Evolutionary conservation across 257 asterid species (phyloP).

Genomic region (Rehmannia glutinosa): DNA sequence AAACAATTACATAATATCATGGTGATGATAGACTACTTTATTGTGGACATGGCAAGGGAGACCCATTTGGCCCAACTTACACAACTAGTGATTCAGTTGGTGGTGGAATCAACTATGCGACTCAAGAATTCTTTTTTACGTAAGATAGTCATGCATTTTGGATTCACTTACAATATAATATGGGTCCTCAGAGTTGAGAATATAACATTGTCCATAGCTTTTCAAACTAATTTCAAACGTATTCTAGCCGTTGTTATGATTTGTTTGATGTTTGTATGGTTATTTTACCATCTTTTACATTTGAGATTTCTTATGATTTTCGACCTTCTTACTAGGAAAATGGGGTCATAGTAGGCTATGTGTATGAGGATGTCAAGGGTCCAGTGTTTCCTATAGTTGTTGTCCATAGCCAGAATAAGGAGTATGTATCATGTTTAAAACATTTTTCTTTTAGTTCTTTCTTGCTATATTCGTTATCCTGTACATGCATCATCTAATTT

Average conservation of each 20-base stretch:
- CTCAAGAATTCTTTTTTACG: slow-evolving; percentile 93
- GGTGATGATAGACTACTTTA: slow-evolving; percentile 91
- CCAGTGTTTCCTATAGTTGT: slow-evolving; percentile 85
- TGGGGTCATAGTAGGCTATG: slow-evolving; percentile 73
- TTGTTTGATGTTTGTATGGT: neutral
- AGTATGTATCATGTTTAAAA: slow-evolving; percentile 47
- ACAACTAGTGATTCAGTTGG: slow-evolving; percentile 90
- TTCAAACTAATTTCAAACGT: neutral
- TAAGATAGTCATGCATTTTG: slow-evolving; percentile 32
- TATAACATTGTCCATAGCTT: neutral
- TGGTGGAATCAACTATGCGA: slow-evolving; percentile 84
- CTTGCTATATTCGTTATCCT: slow-evolving; percentile 16
- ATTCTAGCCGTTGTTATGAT: neutral
- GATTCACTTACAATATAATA: neutral
- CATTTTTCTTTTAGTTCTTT: no score
- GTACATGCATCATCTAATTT: slow-evolving; percentile 9
- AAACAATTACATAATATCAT: slow-evolving; percentile 90
- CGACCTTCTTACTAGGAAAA: slow-evolving; percentile 59
- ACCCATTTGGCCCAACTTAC: slow-evolving; percentile 76
- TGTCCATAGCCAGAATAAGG: slow-evolving; percentile 95
- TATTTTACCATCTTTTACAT: neutral
- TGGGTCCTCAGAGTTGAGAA: slow-evolving; percentile 4
- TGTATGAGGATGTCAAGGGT: slow-evolving; percentile 76
- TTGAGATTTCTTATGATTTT: slow-evolving; percentile 21
- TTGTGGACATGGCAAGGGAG: slow-evolving; percentile 92